Evolutionary conservation across 352 stramenopile genomes (phyloP).

Genomic region (Pythium graminicola): DNA sequence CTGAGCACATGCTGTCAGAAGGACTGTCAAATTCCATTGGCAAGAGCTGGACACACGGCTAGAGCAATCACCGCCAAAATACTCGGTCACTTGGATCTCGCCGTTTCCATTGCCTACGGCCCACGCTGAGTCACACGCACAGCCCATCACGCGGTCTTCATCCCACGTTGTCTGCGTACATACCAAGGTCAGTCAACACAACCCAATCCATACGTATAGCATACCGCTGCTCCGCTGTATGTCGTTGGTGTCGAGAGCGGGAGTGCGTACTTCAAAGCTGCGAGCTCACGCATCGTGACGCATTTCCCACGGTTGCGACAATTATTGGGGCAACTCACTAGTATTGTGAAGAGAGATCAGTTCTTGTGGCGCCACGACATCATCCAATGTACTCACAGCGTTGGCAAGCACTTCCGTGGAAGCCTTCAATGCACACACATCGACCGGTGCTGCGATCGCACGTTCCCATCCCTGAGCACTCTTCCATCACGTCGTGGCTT

Average conservation of each 20-base stretch:
- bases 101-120: constrained; percentile 61
- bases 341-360: neutral
- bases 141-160: constrained; percentile 86
- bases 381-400: constrained; percentile 31
- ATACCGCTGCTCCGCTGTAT: constrained; percentile 44
- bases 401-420: constrained; percentile 76
- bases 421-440: constrained; percentile 82
- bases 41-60: constrained; percentile 49
- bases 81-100: constrained; percentile 81
- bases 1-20: no score
- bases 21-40: no score
- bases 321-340: constrained; percentile 61
- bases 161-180: constrained; percentile 82
- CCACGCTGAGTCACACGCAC: constrained; percentile 85
- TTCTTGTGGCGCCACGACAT: neutral
- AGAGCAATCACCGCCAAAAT: constrained; percentile 86
- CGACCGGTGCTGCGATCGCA: constrained; percentile 68
- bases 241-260: constrained; percentile 64
- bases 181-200: neutral
- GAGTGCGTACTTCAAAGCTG: constrained; percentile 41
- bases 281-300: constrained; percentile 80
- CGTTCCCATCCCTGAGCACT: constrained; percentile 85
- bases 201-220: constrained; percentile 3
- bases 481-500: constrained; percentile 39
- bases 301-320: constrained; percentile 70